A percentile compares a stretch with the other conserved stretches of the same genome.
Evolutionary conservation across 176 grass and related monocot species (phyloP).

Genomic region (Aegilops umbellulata): DNA sequence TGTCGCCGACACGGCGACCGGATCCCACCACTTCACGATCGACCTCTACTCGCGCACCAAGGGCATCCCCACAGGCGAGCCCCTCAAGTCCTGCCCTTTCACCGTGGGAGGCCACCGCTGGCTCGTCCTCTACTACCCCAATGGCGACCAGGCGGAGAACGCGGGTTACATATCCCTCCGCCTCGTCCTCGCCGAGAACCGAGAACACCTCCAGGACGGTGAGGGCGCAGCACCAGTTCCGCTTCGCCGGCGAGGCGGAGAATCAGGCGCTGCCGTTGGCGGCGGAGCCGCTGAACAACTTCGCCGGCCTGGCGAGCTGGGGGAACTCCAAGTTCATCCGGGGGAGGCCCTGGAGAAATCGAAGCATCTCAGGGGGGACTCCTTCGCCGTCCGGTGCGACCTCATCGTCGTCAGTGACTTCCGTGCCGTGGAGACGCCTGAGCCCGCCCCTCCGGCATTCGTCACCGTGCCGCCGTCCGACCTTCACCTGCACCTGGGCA

Average conservation of each 20-base stretch:
- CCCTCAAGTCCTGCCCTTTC: not conserved
- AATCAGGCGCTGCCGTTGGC: not conserved
- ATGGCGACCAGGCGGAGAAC: not conserved
- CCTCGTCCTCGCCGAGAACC: not conserved
- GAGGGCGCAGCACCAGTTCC: not conserved
- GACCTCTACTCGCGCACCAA: not conserved
- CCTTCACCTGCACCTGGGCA: not conserved
- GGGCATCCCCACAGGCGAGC: not conserved
- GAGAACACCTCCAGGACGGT: not conserved
- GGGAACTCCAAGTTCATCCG: not conserved
- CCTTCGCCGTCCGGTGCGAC: not conserved
- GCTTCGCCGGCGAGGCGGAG: not conserved
- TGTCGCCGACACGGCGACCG: not conserved
- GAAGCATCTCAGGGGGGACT: not conserved
- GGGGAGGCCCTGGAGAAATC: not conserved
- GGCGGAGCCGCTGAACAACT: not conserved
- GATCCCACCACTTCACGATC: not conserved
- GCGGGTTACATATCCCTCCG: not conserved
- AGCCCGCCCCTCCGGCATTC: not conserved
- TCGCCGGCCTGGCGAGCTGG: not conserved
- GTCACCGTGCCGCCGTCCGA: not conserved
- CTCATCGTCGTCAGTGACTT: not conserved
- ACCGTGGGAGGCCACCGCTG: not conserved
- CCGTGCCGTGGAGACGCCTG: not conserved
- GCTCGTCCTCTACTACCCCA: not conserved